A percentile compares a stretch with the other conserved stretches of the same genome.
These are phyloP conservation scores for Penicillium thymicola DNA, from an alignment of 2,329 filamentous ascomycete genomes.

Conservation along the genomic window DNA sequence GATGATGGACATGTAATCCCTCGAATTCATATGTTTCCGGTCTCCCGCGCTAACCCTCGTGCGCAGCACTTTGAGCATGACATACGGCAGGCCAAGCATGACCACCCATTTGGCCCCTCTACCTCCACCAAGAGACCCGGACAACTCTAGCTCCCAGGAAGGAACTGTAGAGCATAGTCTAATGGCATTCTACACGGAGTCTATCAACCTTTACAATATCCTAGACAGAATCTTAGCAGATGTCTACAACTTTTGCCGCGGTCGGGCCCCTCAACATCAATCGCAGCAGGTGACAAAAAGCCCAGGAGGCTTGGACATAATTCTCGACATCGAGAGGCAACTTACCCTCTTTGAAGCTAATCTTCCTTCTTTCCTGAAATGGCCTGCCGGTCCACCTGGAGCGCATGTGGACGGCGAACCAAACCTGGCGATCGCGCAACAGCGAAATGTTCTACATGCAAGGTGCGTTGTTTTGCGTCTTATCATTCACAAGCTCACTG, in stretches of 20 bases:
- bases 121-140: not conserved
- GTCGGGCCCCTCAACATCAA: not conserved
- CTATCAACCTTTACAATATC: conserved; percentile 3
- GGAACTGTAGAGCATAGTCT: not conserved
- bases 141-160: not conserved
- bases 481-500: not conserved
- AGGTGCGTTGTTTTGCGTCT: not conserved
- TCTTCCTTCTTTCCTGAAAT: not conserved
- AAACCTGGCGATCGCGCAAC: not conserved
- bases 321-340: not conserved
- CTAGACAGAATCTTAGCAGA: conserved; percentile 3
- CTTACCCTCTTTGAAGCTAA: not conserved
- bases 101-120: conserved; percentile 12
- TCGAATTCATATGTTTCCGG: not conserved
- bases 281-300: not conserved
- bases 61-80: conserved; percentile 30
- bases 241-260: conserved; percentile 6
- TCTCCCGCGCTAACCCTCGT: not conserved
- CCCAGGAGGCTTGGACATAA: not conserved
- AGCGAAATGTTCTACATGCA: conserved; percentile 3
- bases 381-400: not conserved
- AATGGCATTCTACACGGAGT: not conserved
- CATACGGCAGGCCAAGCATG: conserved; percentile 24
- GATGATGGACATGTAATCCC: conserved; percentile 26
- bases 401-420: not conserved